A percentile compares a stretch with the other conserved stretches of the same genome.
Evolutionary conservation across 768 basidiomycete species (phyloP).

Genomic region (Phaffia tasmanica): DNA sequence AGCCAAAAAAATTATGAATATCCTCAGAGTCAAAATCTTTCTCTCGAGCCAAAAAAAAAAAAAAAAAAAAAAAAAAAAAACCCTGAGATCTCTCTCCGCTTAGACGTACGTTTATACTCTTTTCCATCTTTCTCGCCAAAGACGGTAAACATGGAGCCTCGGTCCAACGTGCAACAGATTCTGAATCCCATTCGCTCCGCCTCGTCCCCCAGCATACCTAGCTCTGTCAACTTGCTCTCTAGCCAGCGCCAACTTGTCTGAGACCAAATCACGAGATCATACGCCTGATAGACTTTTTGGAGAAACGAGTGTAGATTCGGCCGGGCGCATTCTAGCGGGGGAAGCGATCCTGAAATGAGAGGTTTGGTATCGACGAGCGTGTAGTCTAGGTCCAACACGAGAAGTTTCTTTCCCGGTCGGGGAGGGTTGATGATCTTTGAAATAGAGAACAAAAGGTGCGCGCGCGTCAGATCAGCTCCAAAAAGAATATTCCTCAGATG

Average conservation of each 20-base stretch:
- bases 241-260: constrained; percentile 85
- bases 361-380: constrained; percentile 61
- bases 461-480: not conserved
- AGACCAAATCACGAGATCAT: constrained; percentile 85
- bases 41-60: no score
- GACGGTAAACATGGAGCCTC: constrained; percentile 53
- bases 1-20: no score
- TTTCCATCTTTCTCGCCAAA: not conserved
- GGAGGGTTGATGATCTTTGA: constrained; percentile 55
- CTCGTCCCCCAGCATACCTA: constrained; percentile 63
- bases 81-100: no score
- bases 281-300: constrained; percentile 44
- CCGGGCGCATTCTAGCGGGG: constrained; percentile 67
- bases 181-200: constrained; percentile 40
- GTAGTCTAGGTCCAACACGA: constrained; percentile 82
- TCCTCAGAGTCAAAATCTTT: no score
- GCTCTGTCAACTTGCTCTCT: constrained; percentile 73
- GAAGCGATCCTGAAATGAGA: constrained; percentile 65
- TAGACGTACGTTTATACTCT: not conserved
- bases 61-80: no score
- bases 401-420: constrained; percentile 61
- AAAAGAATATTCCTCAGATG: not conserved
- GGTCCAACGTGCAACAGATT: constrained; percentile 58
- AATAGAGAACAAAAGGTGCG: not conserved
- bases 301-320: constrained; percentile 76